A percentile compares a stretch with the other conserved stretches of the same genome.
Evolutionary conservation across 2,329 filamentous ascomycete genomes (phyloP).

Genomic region (Calonectria hawksworthii): DNA sequence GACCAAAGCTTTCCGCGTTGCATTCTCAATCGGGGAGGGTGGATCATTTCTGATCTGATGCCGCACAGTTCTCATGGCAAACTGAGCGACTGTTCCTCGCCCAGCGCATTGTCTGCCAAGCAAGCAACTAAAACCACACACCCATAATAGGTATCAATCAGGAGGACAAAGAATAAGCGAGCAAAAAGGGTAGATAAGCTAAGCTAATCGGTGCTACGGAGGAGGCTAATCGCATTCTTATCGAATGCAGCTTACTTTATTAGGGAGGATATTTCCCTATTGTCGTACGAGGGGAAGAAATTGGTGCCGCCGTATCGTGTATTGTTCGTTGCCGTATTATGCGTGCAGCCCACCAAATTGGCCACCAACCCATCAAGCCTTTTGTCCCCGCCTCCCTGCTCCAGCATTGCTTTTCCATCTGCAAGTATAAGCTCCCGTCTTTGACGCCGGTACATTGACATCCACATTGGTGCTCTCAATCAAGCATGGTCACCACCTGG

Average conservation of each 20-base stretch:
- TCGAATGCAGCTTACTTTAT: not conserved
- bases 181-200: not conserved
- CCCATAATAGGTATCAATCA: not conserved
- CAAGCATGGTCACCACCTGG: conserved; percentile 13
- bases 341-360: not conserved
- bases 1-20: not conserved
- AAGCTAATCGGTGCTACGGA: not conserved
- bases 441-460: conserved; percentile 27
- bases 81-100: conserved; percentile 2
- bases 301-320: not conserved
- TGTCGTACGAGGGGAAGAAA: not conserved
- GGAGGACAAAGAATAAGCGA: not conserved
- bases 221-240: not conserved
- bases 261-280: not conserved
- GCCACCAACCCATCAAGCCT: not conserved
- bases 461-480: conserved; percentile 4
- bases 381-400: conserved; percentile 1
- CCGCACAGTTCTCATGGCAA: conserved; percentile 10
- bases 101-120: not conserved
- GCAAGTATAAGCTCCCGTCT: conserved; percentile 12
- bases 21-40: not conserved
- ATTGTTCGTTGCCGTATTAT: not conserved
- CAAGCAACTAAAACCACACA: not conserved
- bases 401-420: conserved; percentile 12
- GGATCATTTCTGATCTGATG: not conserved